Evolutionary conservation across 768 basidiomycete species (phyloP).

Genomic region (Xerocomellus intermedius): DNA sequence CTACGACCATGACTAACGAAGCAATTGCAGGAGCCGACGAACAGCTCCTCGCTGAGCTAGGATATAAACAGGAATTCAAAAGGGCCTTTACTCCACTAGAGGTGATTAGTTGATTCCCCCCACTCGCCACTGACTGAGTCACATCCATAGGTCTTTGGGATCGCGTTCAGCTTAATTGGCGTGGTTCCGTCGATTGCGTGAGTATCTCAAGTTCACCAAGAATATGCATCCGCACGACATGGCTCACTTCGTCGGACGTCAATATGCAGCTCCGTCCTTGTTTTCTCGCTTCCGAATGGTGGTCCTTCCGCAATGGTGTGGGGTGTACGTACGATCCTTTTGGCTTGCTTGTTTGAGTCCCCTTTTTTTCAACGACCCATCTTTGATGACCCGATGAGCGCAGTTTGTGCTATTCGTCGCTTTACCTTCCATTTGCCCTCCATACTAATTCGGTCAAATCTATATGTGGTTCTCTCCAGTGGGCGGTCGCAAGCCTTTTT

Average conservation of each 20-base stretch:
- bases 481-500: conserved; percentile 39
- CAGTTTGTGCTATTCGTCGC: no score
- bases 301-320: conserved; percentile 48
- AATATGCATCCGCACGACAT: neutral
- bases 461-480: conserved; percentile 18
- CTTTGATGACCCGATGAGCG: no score
- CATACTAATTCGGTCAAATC: neutral
- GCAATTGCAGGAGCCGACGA: conserved; percentile 25
- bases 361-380: no score
- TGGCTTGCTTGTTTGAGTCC: neutral
- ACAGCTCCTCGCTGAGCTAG: conserved; percentile 35
- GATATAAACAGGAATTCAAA: conserved; percentile 40
- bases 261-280: conserved; percentile 39
- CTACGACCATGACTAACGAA: conserved; percentile 7
- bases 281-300: conserved; percentile 51
- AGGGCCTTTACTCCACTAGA: conserved; percentile 37
- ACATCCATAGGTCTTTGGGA: conserved; percentile 58
- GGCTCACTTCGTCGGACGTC: neutral
- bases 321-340: conserved; percentile 33
- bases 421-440: no score
- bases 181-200: conserved; percentile 64
- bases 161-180: conserved; percentile 71
- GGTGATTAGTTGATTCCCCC: conserved; percentile 6
- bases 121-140: neutral
- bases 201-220: conserved; percentile 25